phyloP scores from a whole-genome alignment of 2,329 filamentous ascomycete species.

The Elsinoe australis region DNA sequence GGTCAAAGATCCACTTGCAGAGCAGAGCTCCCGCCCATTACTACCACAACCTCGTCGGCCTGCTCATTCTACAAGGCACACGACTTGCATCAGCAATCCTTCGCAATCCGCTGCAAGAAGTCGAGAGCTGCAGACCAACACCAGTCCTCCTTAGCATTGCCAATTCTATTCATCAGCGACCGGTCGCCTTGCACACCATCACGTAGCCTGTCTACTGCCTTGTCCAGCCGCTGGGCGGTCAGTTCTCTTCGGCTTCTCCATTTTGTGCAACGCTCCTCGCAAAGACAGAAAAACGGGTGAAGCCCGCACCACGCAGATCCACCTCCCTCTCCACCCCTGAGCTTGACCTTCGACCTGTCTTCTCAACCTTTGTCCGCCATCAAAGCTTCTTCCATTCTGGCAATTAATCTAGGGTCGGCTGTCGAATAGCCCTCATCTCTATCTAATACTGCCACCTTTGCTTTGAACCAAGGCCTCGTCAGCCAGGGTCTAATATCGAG shows the following conservation, averaged over 20 bases:
- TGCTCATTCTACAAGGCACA: slow-evolving; percentile 9
- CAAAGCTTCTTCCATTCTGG: slow-evolving; percentile 10
- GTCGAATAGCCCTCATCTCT: neutral
- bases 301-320: slow-evolving; percentile 2
- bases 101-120: no score
- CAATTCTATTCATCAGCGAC: neutral
- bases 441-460: slow-evolving; percentile 7
- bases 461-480: slow-evolving; percentile 8
- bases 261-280: slow-evolving; percentile 11
- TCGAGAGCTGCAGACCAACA: no score
- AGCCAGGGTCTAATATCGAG: slow-evolving; percentile 14
- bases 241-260: neutral
- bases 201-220: neutral
- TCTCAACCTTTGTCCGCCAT: slow-evolving; percentile 8
- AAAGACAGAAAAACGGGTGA: neutral
- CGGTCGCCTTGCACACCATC: neutral
- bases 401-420: slow-evolving; percentile 11
- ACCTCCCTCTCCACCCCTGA: no score
- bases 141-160: slow-evolving; percentile 8
- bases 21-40: no score
- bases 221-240: slow-evolving; percentile 5
- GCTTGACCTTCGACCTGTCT: slow-evolving; percentile 2
- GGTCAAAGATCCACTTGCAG: neutral
- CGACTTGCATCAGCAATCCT: neutral
- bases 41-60: slow-evolving; percentile 4